Conservation (phyloP, 768 basidiomycete species). For the Lactifluus subvellereus region DNA sequence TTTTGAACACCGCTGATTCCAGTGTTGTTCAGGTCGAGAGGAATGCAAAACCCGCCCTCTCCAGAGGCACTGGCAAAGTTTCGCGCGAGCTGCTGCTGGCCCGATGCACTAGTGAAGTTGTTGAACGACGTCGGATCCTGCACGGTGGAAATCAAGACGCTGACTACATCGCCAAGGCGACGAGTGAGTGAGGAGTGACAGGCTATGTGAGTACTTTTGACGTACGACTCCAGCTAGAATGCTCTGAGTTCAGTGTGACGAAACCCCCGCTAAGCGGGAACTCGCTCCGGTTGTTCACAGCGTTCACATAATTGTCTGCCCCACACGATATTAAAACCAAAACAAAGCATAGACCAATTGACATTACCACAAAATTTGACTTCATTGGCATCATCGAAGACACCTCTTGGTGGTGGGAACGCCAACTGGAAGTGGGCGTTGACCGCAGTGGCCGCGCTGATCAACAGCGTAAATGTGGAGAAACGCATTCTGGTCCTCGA, state of each 20-base stretch:
- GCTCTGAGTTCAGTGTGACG: constrained; percentile 60
- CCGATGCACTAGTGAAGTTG: constrained; percentile 49
- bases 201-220: constrained; percentile 1
- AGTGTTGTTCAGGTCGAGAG: constrained; percentile 51
- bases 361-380: constrained; percentile 60
- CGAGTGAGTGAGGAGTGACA: background rate
- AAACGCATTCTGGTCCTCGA: constrained; percentile 31
- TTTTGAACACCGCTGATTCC: constrained; percentile 46
- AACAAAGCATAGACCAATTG: background rate
- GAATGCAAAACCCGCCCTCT: constrained; percentile 62
- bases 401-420: constrained; percentile 68
- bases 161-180: constrained; percentile 36
- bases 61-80: constrained; percentile 47
- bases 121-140: constrained; percentile 57
- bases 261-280: constrained; percentile 66
- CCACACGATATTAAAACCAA: background rate
- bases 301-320: constrained; percentile 56
- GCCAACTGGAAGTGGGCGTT: constrained; percentile 77
- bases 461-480: constrained; percentile 31
- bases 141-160: constrained; percentile 47
- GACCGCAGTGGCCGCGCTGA: constrained; percentile 38
- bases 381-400: constrained; percentile 55
- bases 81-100: constrained; percentile 35
- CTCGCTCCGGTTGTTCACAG: constrained; percentile 49
- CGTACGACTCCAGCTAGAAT: constrained; percentile 55